Evolutionary conservation across 345 rosid species (phyloP), one percentile per base, ranked within the genome.

Genomic region (Eucalyptus regnans): DNA sequence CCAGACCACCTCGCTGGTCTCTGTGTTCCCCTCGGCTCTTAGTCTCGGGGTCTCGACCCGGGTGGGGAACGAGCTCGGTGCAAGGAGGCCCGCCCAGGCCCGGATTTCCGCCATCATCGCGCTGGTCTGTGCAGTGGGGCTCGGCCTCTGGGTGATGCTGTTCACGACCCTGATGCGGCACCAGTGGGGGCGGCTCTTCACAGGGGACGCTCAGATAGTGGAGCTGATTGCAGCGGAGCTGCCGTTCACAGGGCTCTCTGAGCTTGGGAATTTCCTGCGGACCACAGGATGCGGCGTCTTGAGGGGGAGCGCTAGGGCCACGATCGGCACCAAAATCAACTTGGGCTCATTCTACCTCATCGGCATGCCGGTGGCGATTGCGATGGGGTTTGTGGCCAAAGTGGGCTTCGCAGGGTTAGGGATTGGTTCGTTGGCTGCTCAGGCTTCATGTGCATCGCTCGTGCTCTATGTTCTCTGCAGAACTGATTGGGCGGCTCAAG

Each of bases 231-330:
- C 98, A 7, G 43, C 94, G 2, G 98, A 97, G 90, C 93, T 98
- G 90, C 99, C 99, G 3, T 94, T 98, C 50, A 94, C 89, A 2
- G 99, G 99, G 81, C 92, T 97, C 27, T 98, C 99, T 76, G 99
- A 98, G 94, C 96, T 98, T 3, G 99, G 99, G 46, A 98, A 98
- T 81, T 97, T 98, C 90, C 99, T 99, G 10, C 99, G 96, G 86
- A 97, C 99, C 5, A 94, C 99, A 0, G 98, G 99, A 2, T 98
- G 99, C 60, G 99, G 99, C 6, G 99, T 94, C 31, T 86, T 98
- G 48, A 93, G 99, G 88, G 99, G 98, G n/a, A 94, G 95, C 85
- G 99, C 99, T 12, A 91, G 99, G 93, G 98, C 99, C 37, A 93
- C 94, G 50, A 92, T 93, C 8, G 99, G 99, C n/a, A 99, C 99